A percentile compares a stretch with the other conserved stretches of the same genome.
These are phyloP conservation scores for Diatrype stigma DNA, from an alignment of 2,329 filamentous ascomycete species.

Conservation along the genomic window DNA sequence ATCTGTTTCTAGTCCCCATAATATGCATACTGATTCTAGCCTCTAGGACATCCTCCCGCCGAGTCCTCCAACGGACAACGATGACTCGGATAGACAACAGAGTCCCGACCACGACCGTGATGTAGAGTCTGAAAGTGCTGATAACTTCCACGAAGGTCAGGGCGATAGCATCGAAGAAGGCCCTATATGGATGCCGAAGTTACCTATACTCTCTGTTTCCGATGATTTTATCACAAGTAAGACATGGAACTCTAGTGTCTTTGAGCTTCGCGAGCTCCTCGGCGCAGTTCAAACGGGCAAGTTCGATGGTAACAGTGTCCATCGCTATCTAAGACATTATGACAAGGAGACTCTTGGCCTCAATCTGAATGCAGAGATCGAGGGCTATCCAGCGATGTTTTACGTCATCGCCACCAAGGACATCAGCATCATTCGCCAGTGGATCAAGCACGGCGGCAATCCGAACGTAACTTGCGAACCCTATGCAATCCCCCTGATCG, in stretches of 20 bases:
- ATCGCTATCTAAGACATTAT: slow-evolving; percentile 7
- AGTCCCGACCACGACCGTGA: neutral
- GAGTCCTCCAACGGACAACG: slow-evolving; percentile 1
- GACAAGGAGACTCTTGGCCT: neutral
- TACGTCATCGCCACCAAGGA: slow-evolving; percentile 12
- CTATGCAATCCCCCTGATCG: slow-evolving; percentile 10
- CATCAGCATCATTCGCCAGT: slow-evolving; percentile 9
- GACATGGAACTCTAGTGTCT: neutral
- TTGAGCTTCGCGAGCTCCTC: slow-evolving; percentile 5
- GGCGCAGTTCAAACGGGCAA: slow-evolving; percentile 5
- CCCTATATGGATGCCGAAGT: slow-evolving; percentile 6
- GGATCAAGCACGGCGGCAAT: slow-evolving; percentile 15
- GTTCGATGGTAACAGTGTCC: slow-evolving; percentile 18
- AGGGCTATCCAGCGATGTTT: slow-evolving; percentile 15
- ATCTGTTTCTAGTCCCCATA: neutral
- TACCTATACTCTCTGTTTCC: slow-evolving; percentile 3
- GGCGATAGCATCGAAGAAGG: neutral
- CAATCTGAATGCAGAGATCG: slow-evolving; percentile 9
- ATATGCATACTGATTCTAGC: neutral
- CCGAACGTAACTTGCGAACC: slow-evolving; percentile 8
- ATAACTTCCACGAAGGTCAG: neutral
- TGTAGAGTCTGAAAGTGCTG: neutral
- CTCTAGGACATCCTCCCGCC: slow-evolving; percentile 3
- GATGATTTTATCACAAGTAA: neutral
- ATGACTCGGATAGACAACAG: slow-evolving; percentile 1